Conservation (phyloP, 2,329 filamentous ascomycete species). For the Periconia sp. region DNA sequence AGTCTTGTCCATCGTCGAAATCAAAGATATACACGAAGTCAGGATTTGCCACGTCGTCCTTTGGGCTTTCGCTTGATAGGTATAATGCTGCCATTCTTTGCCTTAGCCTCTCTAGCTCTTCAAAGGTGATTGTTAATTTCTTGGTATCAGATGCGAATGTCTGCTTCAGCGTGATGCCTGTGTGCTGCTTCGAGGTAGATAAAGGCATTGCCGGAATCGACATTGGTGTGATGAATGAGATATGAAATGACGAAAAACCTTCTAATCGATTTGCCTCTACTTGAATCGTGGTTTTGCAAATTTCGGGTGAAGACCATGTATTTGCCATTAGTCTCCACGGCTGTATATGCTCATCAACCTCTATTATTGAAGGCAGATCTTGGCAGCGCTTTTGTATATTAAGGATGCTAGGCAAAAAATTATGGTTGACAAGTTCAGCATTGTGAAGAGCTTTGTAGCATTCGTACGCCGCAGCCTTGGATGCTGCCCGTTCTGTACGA, state of each 20-base stretch:
- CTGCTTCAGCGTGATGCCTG: not conserved
- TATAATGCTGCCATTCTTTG: not conserved
- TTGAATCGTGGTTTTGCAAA: not conserved
- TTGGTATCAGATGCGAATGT: not conserved
- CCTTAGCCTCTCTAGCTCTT: not conserved
- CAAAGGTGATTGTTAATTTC: not conserved
- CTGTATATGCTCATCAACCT: slow-evolving; percentile 1
- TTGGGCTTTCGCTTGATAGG: not conserved
- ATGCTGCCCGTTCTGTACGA: slow-evolving; percentile 1
- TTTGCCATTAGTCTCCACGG: not conserved
- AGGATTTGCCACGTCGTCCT: not conserved
- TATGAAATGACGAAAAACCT: not conserved
- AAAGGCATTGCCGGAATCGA: not conserved
- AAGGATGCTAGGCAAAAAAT: not conserved
- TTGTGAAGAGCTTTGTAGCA: slow-evolving; percentile 1
- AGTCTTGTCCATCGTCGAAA: not conserved
- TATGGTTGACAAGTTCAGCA: not conserved
- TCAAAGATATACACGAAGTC: slow-evolving; percentile 1
- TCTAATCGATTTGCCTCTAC: not conserved
- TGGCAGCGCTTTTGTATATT: not conserved
- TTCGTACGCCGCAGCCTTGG: not conserved
- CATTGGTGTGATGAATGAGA: slow-evolving; percentile 1
- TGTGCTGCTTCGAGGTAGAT: not conserved
- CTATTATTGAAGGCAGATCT: not conserved
- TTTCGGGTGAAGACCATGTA: slow-evolving; percentile 1